Base-by-base conservation (phyloP, 805 yeast genomes). In the Teunomyces pallodes region DNA sequence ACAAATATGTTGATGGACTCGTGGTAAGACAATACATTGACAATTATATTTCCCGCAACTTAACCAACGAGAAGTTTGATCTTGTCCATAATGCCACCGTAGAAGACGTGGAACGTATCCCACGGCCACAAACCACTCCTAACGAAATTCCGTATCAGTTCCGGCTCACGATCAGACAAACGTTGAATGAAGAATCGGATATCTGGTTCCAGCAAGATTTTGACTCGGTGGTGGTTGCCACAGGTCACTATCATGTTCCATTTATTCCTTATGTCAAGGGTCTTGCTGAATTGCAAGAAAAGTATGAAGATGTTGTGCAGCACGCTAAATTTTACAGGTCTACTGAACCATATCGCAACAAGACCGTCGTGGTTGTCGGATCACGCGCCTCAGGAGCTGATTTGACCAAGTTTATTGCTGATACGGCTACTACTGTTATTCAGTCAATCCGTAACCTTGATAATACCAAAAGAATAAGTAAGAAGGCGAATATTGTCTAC, bases 181-280 rank as follows among this genome's bases (percentile, higher is more conserved):
- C 57, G 51, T 41, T 52, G 40, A 36, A 44, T 20, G 58, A 57
- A 9, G 52, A 53, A 1, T 10, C 58, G 2, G 77, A 73, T 28
- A 39, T 54, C 8, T 75, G 79, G 79, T 64, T 54, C 50, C 69
- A 62, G 43, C 61, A 66, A 38, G 58, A 51, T 9, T 76, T 64
- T 49, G 80, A 77, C 56, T 60, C 71, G 17, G 69, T 77, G 14
- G 61, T 76, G 16, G 66, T 77, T 13, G 76, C 80, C 7, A 68
- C 70, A 13, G 82, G 82, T 16, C 81, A 77, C 57, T 77, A 76
- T 55, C 76, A 74, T 48, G 58, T 70, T 4, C 81, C 82, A 1
- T 72, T 52, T 47, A 69, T 77, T 40, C 81, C 81, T 5, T 58
- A 62, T 4, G 74, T 74, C 4, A 59, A 62, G 3, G 82, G 81